A percentile compares a stretch with the other conserved stretches of the same genome.
These are phyloP conservation scores for Stemphylium vesicarium DNA, from an alignment of 2,329 filamentous ascomycete genomes.

Conservation along the genomic window DNA sequence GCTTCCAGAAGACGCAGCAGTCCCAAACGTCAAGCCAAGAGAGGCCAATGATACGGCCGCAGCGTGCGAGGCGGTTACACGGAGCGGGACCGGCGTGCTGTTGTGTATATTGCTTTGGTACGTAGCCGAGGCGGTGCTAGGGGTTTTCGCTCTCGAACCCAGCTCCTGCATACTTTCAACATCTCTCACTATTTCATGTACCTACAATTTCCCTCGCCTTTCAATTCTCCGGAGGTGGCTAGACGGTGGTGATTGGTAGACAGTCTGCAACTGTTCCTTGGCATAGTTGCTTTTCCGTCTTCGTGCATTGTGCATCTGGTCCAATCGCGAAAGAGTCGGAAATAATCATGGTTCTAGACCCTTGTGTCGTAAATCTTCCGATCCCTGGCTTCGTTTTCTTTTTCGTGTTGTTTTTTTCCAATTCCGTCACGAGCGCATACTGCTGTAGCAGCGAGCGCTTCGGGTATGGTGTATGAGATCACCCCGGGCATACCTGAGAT, in stretches of 20 bases:
- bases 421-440: background rate
- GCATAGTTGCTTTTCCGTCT: constrained; percentile 18
- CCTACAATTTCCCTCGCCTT: constrained; percentile 7
- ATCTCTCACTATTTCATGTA: constrained; percentile 11
- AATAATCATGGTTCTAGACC: constrained; percentile 7
- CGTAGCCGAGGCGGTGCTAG: constrained; percentile 24
- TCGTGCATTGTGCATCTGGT: constrained; percentile 14
- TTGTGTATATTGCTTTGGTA: constrained; percentile 29
- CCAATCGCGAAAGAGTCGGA: constrained; percentile 17
- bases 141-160: constrained; percentile 10
- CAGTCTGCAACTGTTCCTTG: constrained; percentile 14
- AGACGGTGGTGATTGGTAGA: constrained; percentile 14
- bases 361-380: constrained; percentile 6
- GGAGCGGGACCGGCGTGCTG: constrained; percentile 15
- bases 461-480: background rate
- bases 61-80: constrained; percentile 23
- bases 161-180: constrained; percentile 18
- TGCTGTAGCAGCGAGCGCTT: background rate
- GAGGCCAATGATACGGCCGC: constrained; percentile 12
- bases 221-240: constrained; percentile 13
- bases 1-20: constrained; percentile 8
- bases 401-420: constrained; percentile 1
- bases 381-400: background rate
- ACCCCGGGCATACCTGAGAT: background rate
- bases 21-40: constrained; percentile 15